Conservation (phyloP, 2,329 filamentous ascomycete genomes). For the Helotiales sp. region DNA sequence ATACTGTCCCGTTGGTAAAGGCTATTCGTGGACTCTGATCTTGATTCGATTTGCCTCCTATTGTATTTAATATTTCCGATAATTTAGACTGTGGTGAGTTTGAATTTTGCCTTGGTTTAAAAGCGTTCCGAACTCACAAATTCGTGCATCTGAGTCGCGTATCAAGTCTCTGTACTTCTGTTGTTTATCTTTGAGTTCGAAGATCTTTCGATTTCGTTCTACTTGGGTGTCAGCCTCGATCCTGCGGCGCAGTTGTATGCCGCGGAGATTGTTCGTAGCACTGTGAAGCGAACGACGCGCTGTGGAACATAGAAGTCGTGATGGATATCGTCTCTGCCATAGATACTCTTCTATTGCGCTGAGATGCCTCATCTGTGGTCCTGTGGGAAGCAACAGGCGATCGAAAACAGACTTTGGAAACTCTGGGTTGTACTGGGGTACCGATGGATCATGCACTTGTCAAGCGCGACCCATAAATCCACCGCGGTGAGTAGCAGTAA, state of each 20-base stretch:
- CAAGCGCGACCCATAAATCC: background rate
- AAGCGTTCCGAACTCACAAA: background rate
- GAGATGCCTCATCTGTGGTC: background rate
- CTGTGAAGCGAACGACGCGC: background rate
- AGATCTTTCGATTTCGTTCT: background rate
- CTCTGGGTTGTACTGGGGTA: background rate
- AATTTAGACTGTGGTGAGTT: background rate
- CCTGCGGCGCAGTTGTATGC: background rate
- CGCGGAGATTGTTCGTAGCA: background rate
- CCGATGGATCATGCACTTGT: background rate
- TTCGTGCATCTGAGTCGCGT: background rate
- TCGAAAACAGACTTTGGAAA: background rate
- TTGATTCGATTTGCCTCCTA: background rate
- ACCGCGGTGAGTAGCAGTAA: background rate
- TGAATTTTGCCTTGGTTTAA: background rate
- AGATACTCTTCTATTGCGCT: background rate
- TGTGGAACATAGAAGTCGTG: background rate
- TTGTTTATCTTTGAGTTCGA: background rate
- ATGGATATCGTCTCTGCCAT: background rate
- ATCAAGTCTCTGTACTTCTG: background rate
- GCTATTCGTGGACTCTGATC: background rate
- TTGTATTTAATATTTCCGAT: background rate
- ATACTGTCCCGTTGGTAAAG: background rate
- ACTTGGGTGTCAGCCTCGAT: background rate
- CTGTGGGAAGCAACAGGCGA: background rate